Evolutionary conservation across 139 green algal species (phyloP).

Genomic region (Pseudopediastrum boryanum): DNA sequence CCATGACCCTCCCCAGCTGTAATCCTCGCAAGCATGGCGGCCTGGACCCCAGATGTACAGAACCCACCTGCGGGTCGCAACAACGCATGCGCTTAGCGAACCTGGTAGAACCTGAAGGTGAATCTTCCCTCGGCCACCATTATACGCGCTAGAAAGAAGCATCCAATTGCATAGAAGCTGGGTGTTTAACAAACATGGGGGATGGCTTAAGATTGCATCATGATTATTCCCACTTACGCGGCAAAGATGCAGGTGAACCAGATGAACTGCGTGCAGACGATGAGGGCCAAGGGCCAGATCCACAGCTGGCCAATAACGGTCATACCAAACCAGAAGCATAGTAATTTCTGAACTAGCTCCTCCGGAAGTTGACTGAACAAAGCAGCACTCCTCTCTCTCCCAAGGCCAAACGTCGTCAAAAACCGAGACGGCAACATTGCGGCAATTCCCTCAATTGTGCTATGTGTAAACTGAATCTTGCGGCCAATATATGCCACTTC

Average conservation of each 20-base stretch:
- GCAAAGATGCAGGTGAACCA: neutral
- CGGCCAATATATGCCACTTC: no score
- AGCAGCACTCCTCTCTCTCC: neutral
- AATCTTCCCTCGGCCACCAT: neutral
- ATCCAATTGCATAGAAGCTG: neutral
- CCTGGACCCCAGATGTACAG: neutral
- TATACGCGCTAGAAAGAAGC: neutral
- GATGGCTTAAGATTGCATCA: no score
- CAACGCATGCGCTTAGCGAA: no score
- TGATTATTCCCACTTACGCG: neutral
- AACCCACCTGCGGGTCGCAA: no score
- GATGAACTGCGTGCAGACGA: conserved; percentile 9
- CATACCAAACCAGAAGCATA: conserved; percentile 10
- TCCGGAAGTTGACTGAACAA: neutral
- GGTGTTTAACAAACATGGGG: neutral
- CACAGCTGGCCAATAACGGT: conserved; percentile 32
- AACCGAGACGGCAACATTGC: neutral
- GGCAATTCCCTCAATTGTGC: neutral
- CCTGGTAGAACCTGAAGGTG: conserved; percentile 1
- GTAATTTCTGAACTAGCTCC: conserved; percentile 9
- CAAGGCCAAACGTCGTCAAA: neutral
- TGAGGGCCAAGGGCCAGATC: conserved; percentile 23
- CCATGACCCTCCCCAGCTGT: no score
- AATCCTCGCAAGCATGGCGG: neutral
- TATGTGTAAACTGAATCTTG: no score